Conservation (phyloP, 257 asterid species). For the Phtheirospermum japonicum region DNA sequence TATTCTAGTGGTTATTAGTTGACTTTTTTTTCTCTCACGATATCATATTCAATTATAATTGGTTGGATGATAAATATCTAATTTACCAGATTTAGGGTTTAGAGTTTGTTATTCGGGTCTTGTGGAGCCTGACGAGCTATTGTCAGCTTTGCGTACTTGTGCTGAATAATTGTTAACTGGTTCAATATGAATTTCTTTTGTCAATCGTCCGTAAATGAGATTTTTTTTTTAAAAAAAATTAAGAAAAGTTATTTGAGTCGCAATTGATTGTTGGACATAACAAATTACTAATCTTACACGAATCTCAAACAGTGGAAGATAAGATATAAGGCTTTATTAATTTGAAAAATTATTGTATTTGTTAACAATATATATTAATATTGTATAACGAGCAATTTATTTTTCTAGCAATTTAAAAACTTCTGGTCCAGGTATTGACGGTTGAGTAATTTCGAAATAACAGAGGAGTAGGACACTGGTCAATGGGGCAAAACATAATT, state of each 20-base stretch:
- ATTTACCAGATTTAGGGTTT: constrained; percentile 5
- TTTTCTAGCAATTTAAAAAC: no score
- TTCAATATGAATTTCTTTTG: background rate
- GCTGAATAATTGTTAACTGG: constrained; percentile 6
- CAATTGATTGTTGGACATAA: background rate
- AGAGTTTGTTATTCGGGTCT: background rate
- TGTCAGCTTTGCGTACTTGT: background rate
- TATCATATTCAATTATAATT: background rate
- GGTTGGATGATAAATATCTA: constrained; percentile 7
- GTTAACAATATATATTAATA: no score
- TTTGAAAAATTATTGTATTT: no score
- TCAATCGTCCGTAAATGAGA: background rate
- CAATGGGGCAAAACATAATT: no score
- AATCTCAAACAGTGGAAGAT: no score
- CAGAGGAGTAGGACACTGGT: no score
- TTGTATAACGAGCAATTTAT: no score
- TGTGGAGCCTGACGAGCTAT: background rate
- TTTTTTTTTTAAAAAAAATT: background rate
- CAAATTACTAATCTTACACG: background rate
- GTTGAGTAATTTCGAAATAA: no score
- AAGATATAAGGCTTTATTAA: no score
- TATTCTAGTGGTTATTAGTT: background rate
- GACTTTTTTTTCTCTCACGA: background rate
- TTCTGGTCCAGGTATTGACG: no score
- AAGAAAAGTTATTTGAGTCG: background rate